Percentiles rank a stretch among this genome's conserved stretches.
These are phyloP conservation scores for Diaporthe vaccinii DNA, from an alignment of 2,329 filamentous ascomycete species.

Conservation along the genomic window DNA sequence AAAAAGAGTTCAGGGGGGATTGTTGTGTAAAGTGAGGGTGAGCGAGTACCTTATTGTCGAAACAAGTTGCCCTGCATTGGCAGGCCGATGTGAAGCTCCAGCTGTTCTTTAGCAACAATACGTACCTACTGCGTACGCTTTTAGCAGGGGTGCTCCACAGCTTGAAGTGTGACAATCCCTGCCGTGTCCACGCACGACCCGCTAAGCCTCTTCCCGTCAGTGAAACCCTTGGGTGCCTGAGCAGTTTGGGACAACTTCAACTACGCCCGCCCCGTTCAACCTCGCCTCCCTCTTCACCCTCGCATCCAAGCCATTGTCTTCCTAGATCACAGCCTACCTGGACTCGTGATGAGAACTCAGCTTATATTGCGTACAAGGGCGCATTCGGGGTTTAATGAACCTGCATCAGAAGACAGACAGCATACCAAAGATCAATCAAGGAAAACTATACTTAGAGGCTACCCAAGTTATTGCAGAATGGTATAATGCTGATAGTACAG, in stretches of 20 bases:
- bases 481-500: slow-evolving; percentile 28
- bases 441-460: neutral
- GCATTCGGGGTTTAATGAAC: too few relatives aligned
- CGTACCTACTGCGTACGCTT: slow-evolving; percentile 2
- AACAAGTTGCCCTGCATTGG: neutral
- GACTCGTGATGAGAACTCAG: neutral
- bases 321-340: neutral
- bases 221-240: neutral
- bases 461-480: neutral
- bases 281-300: neutral
- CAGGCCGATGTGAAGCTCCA: slow-evolving; percentile 35
- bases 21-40: neutral
- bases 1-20: neutral
- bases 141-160: slow-evolving; percentile 19
- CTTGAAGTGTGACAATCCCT: neutral
- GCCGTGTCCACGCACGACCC: slow-evolving; percentile 1
- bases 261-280: neutral
- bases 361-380: too few relatives aligned
- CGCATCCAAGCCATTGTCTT: neutral
- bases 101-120: slow-evolving; percentile 38
- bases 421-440: neutral
- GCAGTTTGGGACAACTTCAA: neutral
- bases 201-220: slow-evolving; percentile 26
- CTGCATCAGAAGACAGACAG: neutral
- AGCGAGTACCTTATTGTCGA: neutral